Evolutionary conservation across 2,329 filamentous ascomycete genomes (phyloP).

Genomic region (Aureobasidium mangrovei): DNA sequence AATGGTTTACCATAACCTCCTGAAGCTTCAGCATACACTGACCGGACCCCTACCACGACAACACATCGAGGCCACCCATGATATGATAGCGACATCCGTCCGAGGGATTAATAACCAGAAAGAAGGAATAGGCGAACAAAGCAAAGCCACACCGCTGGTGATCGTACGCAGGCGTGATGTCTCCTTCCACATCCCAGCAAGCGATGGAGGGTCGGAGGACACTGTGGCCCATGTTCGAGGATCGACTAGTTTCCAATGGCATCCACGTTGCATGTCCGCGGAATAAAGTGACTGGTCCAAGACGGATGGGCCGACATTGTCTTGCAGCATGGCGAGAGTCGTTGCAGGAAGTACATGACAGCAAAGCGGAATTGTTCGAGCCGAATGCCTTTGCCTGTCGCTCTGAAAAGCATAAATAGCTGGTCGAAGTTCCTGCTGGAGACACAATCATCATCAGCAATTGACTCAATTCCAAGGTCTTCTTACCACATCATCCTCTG

Average conservation of each 20-base stretch:
- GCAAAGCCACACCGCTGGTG: constrained; percentile 33
- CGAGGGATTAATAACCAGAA: constrained; percentile 32
- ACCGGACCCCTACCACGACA: neutral
- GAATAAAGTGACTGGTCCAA: constrained; percentile 9
- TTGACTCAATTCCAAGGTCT: neutral
- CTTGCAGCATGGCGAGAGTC: constrained; percentile 5
- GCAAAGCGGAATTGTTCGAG: neutral
- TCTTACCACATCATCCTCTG: neutral
- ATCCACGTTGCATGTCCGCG: neutral
- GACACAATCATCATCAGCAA: constrained; percentile 1
- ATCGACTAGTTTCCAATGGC: constrained; percentile 7
- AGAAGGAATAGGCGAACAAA: constrained; percentile 35
- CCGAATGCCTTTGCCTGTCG: neutral
- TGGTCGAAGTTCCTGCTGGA: neutral
- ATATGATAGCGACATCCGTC: constrained; percentile 15
- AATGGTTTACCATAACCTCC: neutral
- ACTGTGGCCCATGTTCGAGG: neutral
- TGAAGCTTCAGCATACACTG: neutral
- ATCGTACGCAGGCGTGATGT: constrained; percentile 18
- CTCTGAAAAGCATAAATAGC: constrained; percentile 14
- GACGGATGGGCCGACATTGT: neutral
- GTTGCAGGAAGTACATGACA: constrained; percentile 1
- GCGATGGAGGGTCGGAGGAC: constrained; percentile 3
- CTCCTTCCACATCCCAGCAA: constrained; percentile 1
- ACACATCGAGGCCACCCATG: neutral